Evolutionary conservation across 768 basidiomycete genomes (phyloP).

Genomic region (Lentinula sp.): DNA sequence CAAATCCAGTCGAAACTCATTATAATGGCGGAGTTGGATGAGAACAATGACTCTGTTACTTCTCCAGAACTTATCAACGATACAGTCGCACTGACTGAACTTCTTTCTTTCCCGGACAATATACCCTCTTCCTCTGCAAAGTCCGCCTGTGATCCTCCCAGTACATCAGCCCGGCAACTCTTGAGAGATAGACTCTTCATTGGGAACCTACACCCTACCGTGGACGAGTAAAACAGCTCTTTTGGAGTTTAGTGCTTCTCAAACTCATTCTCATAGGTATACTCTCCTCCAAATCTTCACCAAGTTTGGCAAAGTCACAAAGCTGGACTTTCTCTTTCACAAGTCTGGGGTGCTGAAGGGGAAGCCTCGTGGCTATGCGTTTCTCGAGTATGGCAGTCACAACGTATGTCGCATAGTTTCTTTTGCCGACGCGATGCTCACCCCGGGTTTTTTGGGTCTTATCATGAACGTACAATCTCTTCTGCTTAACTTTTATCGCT

Average conservation of each 20-base stretch:
- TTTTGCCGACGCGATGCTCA: conserved; percentile 29
- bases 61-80: background rate
- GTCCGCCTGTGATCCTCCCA: too few species aligned
- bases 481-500: conserved; percentile 9
- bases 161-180: conserved; percentile 21
- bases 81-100: background rate
- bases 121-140: background rate
- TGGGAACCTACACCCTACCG: conserved; percentile 81
- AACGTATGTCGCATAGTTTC: conserved; percentile 55
- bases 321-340: conserved; percentile 94
- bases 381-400: conserved; percentile 76
- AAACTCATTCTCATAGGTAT: conserved; percentile 45
- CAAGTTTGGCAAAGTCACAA: conserved; percentile 88
- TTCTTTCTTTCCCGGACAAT: background rate
- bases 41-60: background rate
- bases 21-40: too few species aligned
- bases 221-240: conserved; percentile 66
- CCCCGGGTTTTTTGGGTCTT: conserved; percentile 33
- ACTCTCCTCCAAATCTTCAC: conserved; percentile 85
- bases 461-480: conserved; percentile 11
- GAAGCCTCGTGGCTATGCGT: conserved; percentile 93
- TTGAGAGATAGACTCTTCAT: conserved; percentile 80
- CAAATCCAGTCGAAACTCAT: too few species aligned
- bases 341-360: conserved; percentile 85
- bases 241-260: background rate